Conservation (phyloP, 371 early-diverging fungal species). For the Massospora cicadina region DNA sequence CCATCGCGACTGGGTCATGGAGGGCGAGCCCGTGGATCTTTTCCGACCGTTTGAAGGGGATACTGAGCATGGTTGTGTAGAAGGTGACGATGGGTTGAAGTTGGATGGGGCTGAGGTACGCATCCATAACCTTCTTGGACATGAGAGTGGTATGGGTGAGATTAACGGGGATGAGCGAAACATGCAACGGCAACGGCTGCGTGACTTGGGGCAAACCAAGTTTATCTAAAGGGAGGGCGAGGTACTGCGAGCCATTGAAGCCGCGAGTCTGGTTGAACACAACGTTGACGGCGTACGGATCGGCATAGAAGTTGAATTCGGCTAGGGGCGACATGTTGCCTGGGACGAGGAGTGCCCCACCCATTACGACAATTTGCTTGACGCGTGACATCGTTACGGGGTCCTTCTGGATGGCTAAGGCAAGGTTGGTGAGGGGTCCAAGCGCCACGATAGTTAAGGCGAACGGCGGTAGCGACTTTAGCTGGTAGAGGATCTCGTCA, state of each 20-base stretch:
- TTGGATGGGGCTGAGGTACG: neutral
- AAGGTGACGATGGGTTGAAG: neutral
- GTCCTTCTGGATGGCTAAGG: constrained; percentile 26
- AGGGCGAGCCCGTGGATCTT: neutral
- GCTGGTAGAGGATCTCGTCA: constrained; percentile 26
- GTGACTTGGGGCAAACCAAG: too few relatives aligned
- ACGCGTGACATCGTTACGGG: constrained; percentile 25
- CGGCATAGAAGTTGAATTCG: constrained; percentile 35
- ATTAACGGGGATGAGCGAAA: constrained; percentile 26
- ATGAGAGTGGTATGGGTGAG: constrained; percentile 10
- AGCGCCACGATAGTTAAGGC: constrained; percentile 28
- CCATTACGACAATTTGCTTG: constrained; percentile 29
- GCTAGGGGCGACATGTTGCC: constrained; percentile 29
- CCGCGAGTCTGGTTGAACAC: constrained; percentile 22
- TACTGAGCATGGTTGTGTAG: neutral
- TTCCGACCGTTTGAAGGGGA: neutral
- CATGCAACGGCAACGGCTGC: too few relatives aligned
- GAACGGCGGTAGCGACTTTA: constrained; percentile 21
- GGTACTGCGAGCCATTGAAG: too few relatives aligned
- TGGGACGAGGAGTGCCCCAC: constrained; percentile 19
- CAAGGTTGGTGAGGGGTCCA: constrained; percentile 39
- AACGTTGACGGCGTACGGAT: constrained; percentile 26
- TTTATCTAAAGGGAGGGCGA: too few relatives aligned
- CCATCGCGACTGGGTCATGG: constrained; percentile 9
- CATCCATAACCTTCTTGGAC: neutral